A percentile compares a stretch with the other conserved stretches of the same genome.
Conservation (phyloP, 2,329 filamentous ascomycete genomes). For the Neonectria faginata region DNA sequence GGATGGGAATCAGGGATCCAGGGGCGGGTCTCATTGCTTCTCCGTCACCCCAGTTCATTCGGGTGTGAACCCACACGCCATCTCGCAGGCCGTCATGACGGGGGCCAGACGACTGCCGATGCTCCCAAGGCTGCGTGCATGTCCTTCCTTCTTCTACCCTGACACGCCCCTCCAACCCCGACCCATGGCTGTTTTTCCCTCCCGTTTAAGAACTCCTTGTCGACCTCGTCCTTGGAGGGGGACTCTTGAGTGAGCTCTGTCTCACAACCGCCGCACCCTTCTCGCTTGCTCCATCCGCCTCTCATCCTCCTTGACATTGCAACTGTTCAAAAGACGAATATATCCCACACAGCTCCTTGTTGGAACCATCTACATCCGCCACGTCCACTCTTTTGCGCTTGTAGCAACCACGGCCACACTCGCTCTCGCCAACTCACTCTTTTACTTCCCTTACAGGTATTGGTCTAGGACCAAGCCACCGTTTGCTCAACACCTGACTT, state of each 20-base stretch:
- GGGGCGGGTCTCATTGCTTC: conserved; percentile 42
- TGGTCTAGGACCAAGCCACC: conserved; percentile 22
- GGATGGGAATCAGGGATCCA: conserved; percentile 34
- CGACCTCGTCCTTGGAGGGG: conserved; percentile 50
- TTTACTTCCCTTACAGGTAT: conserved; percentile 31
- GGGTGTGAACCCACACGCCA: conserved; percentile 48
- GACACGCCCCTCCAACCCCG: conserved; percentile 48
- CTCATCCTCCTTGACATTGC: conserved; percentile 32
- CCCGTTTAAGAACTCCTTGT: conserved; percentile 48
- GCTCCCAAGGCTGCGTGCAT: conserved; percentile 42
- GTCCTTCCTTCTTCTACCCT: conserved; percentile 54
- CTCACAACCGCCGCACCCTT: conserved; percentile 49
- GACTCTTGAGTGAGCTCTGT: conserved; percentile 48
- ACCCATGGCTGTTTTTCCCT: conserved; percentile 43
- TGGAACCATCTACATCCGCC: conserved; percentile 32
- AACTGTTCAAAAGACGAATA: conserved; percentile 46
- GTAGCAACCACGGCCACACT: conserved; percentile 25
- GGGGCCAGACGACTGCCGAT: conserved; percentile 45
- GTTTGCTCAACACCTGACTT: conserved; percentile 27
- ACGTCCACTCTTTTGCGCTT: conserved; percentile 38
- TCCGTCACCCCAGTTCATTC: conserved; percentile 44
- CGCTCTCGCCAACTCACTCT: conserved; percentile 40
- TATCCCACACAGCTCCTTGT: conserved; percentile 35
- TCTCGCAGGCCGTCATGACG: conserved; percentile 47
- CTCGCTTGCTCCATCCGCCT: conserved; percentile 47